phyloP scores from a whole-genome alignment of 371 early-diverging fungal species.

The Syncephalis plumigaleata region DNA sequence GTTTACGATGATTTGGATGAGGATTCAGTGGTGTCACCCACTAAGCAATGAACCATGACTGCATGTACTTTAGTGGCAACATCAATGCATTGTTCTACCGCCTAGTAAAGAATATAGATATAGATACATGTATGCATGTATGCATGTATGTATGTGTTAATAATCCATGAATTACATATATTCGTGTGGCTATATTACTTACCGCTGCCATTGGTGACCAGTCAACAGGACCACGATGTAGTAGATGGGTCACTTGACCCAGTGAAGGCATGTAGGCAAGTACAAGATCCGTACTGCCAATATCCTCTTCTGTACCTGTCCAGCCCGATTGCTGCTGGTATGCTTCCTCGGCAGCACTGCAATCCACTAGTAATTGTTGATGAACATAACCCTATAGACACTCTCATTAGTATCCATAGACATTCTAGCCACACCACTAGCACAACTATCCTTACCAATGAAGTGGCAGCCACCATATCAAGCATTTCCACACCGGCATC shows the following conservation, averaged over 20 bases:
- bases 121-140: too few species aligned
- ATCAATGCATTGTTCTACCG: conserved; percentile 66
- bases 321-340: conserved; percentile 25
- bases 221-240: conserved; percentile 63
- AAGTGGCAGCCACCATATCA: conserved; percentile 72
- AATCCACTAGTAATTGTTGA: neutral
- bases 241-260: conserved; percentile 69
- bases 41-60: conserved; percentile 36
- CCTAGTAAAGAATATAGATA: too few species aligned
- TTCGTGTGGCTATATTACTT: conserved; percentile 6
- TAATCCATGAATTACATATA: too few species aligned
- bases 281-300: conserved; percentile 41
- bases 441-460: conserved; percentile 50
- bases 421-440: too few species aligned
- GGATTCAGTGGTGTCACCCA: too few species aligned
- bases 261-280: conserved; percentile 79
- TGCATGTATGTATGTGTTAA: too few species aligned
- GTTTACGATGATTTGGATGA: too few species aligned
- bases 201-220: conserved; percentile 26
- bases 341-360: neutral
- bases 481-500: conserved; percentile 92
- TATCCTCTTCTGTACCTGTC: conserved; percentile 48
- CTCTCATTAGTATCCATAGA: conserved; percentile 31
- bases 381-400: neutral
- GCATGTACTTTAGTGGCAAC: conserved; percentile 65